These are phyloP conservation scores for Phytophthora quininea DNA, from an alignment of 352 stramenopile species.

Conservation along the genomic window DNA sequence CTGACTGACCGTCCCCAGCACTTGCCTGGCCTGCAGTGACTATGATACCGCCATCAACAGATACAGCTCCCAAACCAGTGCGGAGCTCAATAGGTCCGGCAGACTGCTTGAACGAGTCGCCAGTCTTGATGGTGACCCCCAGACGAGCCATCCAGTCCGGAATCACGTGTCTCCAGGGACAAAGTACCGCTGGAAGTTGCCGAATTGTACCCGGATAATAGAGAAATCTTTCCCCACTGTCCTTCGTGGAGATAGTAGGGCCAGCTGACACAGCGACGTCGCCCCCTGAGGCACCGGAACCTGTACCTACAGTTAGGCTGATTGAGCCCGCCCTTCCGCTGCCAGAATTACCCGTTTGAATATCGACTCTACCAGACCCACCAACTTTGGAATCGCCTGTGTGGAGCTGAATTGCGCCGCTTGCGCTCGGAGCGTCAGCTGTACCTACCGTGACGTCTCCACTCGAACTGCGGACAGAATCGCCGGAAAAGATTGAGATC, in stretches of 20 bases:
- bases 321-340: constrained; percentile 49
- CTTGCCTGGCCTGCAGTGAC: constrained; percentile 44
- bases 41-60: constrained; percentile 43
- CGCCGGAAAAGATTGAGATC: constrained; percentile 49
- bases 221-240: constrained; percentile 44
- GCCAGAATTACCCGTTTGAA: constrained; percentile 48
- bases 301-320: constrained; percentile 49
- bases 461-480: constrained; percentile 44
- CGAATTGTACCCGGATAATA: constrained; percentile 51
- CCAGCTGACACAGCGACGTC: constrained; percentile 54
- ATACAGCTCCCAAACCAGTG: constrained; percentile 46
- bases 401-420: constrained; percentile 39
- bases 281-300: constrained; percentile 39
- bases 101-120: constrained; percentile 33
- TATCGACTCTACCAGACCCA: constrained; percentile 47
- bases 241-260: constrained; percentile 36
- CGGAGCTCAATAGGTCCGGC: constrained; percentile 56
- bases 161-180: constrained; percentile 44
- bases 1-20: constrained; percentile 37
- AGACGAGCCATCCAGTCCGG: constrained; percentile 42
- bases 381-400: constrained; percentile 42
- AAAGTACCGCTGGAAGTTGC: constrained; percentile 49
- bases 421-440: constrained; percentile 32
- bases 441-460: constrained; percentile 48
- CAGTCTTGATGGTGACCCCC: constrained; percentile 46